Conservation (phyloP, 2,329 filamentous ascomycete genomes). For the Macroventuria anomochaeta region DNA sequence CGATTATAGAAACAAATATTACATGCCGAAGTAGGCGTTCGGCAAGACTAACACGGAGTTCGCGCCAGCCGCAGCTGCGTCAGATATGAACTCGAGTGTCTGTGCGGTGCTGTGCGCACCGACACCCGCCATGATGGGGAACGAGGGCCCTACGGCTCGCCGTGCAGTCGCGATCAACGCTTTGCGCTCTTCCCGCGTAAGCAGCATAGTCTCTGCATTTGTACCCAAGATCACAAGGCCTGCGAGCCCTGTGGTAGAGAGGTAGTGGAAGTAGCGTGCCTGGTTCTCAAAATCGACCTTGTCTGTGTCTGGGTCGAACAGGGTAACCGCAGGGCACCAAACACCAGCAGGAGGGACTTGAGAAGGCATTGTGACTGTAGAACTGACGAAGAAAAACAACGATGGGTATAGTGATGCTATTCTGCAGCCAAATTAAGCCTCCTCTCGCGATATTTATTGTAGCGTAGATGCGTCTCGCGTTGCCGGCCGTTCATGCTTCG, state of each 20-base stretch:
- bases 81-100: conserved; percentile 49
- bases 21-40: conserved; percentile 51
- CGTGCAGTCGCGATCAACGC: conserved; percentile 47
- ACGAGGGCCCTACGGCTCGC: conserved; percentile 46
- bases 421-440: background rate
- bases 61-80: conserved; percentile 48
- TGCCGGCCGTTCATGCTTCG: conserved; percentile 8
- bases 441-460: conserved; percentile 4
- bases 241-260: conserved; percentile 50
- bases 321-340: conserved; percentile 50
- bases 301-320: conserved; percentile 49
- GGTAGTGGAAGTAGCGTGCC: conserved; percentile 50
- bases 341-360: conserved; percentile 28
- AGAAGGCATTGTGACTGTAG: conserved; percentile 12
- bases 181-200: conserved; percentile 50
- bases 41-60: conserved; percentile 52
- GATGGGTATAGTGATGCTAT: background rate
- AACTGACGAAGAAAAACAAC: background rate
- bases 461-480: conserved; percentile 5
- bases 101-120: conserved; percentile 51
- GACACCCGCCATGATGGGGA: conserved; percentile 52
- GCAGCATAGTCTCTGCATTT: conserved; percentile 53
- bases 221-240: conserved; percentile 52
- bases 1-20: background rate
- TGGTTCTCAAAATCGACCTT: conserved; percentile 49